Evolutionary conservation across 2,329 filamentous ascomycete species (phyloP).

Genomic region (Penicillium sp.): DNA sequence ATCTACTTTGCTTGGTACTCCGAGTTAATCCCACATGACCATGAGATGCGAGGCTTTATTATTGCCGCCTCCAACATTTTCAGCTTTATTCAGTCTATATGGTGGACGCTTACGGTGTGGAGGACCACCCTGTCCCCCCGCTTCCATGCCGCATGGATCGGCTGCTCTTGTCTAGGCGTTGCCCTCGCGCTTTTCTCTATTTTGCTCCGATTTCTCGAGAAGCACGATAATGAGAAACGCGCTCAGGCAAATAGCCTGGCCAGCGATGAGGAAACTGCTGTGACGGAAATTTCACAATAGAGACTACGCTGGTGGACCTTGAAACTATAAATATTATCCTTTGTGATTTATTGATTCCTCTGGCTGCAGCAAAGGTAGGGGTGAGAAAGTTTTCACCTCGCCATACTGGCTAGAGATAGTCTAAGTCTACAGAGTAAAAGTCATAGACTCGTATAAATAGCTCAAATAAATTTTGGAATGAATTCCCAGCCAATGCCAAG

Average conservation of each 20-base stretch:
- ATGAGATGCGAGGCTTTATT: conserved; percentile 8
- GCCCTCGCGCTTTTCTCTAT: neutral
- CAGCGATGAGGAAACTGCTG: neutral
- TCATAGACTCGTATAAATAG: no score
- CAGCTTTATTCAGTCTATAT: conserved; percentile 6
- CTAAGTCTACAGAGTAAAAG: no score
- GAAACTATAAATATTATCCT: neutral
- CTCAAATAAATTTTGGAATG: neutral
- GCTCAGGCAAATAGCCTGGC: neutral
- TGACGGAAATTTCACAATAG: neutral
- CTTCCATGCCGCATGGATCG: conserved; percentile 8
- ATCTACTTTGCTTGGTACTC: conserved; percentile 12
- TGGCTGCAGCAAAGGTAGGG: neutral
- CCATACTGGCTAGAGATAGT: neutral
- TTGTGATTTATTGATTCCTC: neutral
- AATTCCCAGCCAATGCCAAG: neutral
- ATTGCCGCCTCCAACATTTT: conserved; percentile 10
- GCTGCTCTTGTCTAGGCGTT: neutral
- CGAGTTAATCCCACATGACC: conserved; percentile 8
- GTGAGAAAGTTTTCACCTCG: neutral
- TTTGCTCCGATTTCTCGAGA: conserved; percentile 16
- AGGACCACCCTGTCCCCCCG: conserved; percentile 4
- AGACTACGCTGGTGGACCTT: neutral
- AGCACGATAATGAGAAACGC: conserved; percentile 20
- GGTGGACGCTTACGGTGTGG: conserved; percentile 7